Base-by-base conservation (phyloP, 2,329 filamentous ascomycete species). In the Trichophyton verrucosum region DNA sequence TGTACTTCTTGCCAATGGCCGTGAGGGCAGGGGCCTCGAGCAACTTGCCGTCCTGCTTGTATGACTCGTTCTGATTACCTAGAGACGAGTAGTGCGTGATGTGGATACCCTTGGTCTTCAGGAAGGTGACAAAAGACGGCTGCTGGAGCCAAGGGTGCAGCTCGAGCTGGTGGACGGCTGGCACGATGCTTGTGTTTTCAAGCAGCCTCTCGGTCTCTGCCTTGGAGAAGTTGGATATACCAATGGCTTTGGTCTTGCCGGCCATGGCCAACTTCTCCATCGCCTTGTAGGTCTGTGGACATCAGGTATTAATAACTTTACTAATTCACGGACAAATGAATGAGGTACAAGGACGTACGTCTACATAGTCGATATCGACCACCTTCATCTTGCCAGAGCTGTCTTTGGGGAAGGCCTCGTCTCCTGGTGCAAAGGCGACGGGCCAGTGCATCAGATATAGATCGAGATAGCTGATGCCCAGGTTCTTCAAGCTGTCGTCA, bases 361-460 rank as follows among this genome's bases (percentile, higher is more conserved):
- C 79, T 36, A 81, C 72, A 61, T 76, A 78, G 66, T 81, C 79
- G 57, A 75, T 72, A 40, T 78, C 69, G 15, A 73, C 77, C 1
- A 74, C 66, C n/a, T 71, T 65, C 3, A 71, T 68, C 58, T 77
- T 78, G 30, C 75, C 76, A 59, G 77, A 67, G 24, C 73, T 67
- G 61, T 71, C 70, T 63, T 78, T 78, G 2, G 80, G 80, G 57
- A 81, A 75, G 46, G 75, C 64, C 4, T 77, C 72, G 22, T 74
- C 72, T n/a, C 78, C 76, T 24, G 76, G 73, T 55, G 77, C 76
- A 69, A 81, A 83, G 11, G 82, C 74, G 8, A 78, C 76, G 0
- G 82, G 82, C 79, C 80, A 89, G 73, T 88, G 85, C 69, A 90
- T 87, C 61, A 88, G 77, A 71, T 82, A 87, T 9, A 89, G 76